Conservation (phyloP, 129 eudicot genomes). For the Artemisia annua region DNA sequence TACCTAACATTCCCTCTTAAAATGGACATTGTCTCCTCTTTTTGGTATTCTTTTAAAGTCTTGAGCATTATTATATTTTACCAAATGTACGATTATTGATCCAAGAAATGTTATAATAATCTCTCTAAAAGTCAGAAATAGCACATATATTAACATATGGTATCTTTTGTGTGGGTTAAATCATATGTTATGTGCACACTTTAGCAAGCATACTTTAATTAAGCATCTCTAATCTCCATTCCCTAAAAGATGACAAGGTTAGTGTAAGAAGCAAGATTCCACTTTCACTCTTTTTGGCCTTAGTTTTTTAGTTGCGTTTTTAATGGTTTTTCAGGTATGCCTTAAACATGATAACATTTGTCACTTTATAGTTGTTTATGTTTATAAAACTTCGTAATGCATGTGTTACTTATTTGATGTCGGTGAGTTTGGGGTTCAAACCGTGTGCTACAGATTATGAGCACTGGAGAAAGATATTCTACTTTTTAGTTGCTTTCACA, state of each 20-base stretch:
- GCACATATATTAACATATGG: slow-evolving; percentile 17
- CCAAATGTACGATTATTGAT: slow-evolving; percentile 38
- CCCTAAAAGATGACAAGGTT: slow-evolving; percentile 5
- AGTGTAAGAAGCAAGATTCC: slow-evolving; percentile 1
- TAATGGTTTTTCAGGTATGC: not conserved
- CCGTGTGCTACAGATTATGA: no score
- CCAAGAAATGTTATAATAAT: slow-evolving; percentile 32
- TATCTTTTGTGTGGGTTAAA: slow-evolving; percentile 19
- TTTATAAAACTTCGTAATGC: not conserved
- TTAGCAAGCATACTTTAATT: slow-evolving; percentile 24
- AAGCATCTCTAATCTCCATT: slow-evolving; percentile 24
- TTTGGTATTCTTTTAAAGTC: slow-evolving; percentile 21
- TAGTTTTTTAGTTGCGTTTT: not conserved
- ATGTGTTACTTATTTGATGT: no score
- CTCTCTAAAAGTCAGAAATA: slow-evolving; percentile 22
- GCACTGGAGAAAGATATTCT: no score
- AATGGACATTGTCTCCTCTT: slow-evolving; percentile 43
- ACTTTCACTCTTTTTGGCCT: not conserved
- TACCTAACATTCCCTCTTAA: slow-evolving; percentile 48
- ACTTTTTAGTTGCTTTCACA: no score
- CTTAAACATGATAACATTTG: not conserved
- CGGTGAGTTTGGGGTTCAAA: no score
- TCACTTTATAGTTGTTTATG: not conserved
- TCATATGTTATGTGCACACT: slow-evolving; percentile 27
- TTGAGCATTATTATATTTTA: slow-evolving; percentile 20